Evolutionary conservation across 257 asterid genomes (phyloP), one percentile per base, ranked within the genome.

Genomic region (Jacaranda mimosifolia): DNA sequence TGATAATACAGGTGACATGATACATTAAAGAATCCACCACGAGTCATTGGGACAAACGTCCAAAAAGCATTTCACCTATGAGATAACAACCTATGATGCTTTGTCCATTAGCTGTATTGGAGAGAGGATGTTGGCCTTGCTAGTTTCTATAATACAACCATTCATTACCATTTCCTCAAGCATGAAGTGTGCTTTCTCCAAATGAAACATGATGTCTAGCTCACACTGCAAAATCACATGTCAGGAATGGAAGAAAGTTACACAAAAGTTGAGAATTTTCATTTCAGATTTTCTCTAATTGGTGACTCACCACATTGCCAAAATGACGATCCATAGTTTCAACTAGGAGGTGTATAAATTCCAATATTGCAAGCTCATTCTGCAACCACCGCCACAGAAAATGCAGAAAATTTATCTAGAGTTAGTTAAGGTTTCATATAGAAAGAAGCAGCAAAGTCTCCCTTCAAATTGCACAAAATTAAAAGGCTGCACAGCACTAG

Each of bases 311-410:
- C 97, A 95, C 98, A 77, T 95, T 95, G 81, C 98, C 99, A 79
- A 95, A 93, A 87, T 95, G 99, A n/a, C 97, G 97, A 82, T 95
- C 99, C 99, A 95, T 95, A 18, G 99, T 95, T 87, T 95, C 99
- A 18, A 95, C 99, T 74, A 95, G 82, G 80, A 95, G 90, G 82
- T 95, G 99, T 72, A 95, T 95, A 80, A 93, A 93, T 81, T 95
- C 99, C 91, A 93, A 75, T 52, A 95, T 95, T 6, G 97, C 99
- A 66, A 95, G 97, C 84, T 95, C 99, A 77, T 95, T 95, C 99
- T 95, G 94, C 82, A 79, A 78, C 68, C 65, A 74, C 15, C 32
- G 40, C 39, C 40, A 57, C 38, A 74, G 52, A 65, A 52, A 70
- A 52, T 76, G 18, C 15, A 39, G 13, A 35, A 70, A 59, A 75